Base-by-base conservation (phyloP, 176 grass and related monocot species). In the Juncus effusus region DNA sequence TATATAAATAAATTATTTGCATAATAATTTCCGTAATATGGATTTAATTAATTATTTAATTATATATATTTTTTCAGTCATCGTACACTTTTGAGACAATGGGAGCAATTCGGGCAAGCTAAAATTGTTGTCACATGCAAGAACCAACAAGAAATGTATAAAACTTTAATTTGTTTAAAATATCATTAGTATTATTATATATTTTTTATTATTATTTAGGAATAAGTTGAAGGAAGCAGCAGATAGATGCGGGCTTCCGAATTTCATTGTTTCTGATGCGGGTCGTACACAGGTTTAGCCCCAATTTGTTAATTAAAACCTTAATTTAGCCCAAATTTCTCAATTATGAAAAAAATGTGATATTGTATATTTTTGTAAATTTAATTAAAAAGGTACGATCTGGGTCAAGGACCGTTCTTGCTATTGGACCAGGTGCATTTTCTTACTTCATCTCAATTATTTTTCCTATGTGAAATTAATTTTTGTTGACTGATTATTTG, bases 51-150 rank as follows among this genome's bases (percentile, higher is more conserved):
- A 7, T 66, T 13, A 78, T 56, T 35, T 59, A 39, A 61, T 45
- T 63, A 72, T 74, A 37, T 77, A 54, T 61, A 7, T 51, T 40
- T 50, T 51, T 95, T 41, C 78, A 97, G 94, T 69, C 77, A 92
- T 53, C 85, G 88, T 0, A 59, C 70, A 64, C 80, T 97, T 56
- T 76, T 92, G 52, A 92, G 78, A 76, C 85, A 92, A 65, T 97
- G 94, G 94, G 94, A 97, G 13, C 94, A 89, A 73, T 86, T 73
- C 41, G 94, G 94, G 28, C 94, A 99, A 76, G 83, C 94, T 79
- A 99, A 99, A 78, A 99, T 99, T 66, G 85, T 99, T 80, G 60
- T 99, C 51, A 69, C 80, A 12, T 97, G 94, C 85, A 97, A 93
- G 61, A 97, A 86, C 78, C 94, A 92, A 62, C 94, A 92, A 78